phyloP scores from a whole-genome alignment of 108 stramenopile species.

The Aureococcus anophagefferens region DNA sequence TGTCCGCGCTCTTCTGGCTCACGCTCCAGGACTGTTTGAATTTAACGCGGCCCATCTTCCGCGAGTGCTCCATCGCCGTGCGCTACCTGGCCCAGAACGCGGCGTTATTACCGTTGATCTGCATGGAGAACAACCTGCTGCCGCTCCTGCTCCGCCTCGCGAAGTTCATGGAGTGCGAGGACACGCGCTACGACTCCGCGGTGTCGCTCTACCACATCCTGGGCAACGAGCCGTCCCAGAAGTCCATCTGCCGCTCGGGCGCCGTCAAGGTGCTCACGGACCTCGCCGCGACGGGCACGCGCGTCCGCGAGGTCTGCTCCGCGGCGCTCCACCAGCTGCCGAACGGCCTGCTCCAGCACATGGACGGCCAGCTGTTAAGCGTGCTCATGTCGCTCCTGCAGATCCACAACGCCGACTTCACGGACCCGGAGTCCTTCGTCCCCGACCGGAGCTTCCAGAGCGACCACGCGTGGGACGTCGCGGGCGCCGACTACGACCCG shows the following conservation, averaged over 20 bases:
- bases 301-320: neutral
- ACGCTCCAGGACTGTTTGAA: slow-evolving; percentile 11
- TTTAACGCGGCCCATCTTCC: slow-evolving; percentile 1
- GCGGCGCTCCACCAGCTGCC: slow-evolving; percentile 14
- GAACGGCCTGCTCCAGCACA: neutral
- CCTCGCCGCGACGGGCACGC: neutral
- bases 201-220: slow-evolving; percentile 3
- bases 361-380: neutral
- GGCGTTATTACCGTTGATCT: neutral
- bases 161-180: neutral
- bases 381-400: slow-evolving; percentile 1
- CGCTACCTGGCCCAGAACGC: neutral
- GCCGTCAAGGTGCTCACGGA: neutral
- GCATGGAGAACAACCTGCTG: slow-evolving; percentile 5
- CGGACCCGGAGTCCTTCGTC: neutral
- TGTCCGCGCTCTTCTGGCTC: slow-evolving; percentile 14
- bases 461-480: neutral
- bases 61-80: neutral
- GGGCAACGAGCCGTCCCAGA: slow-evolving; percentile 4
- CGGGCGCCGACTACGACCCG: neutral
- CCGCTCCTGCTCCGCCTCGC: slow-evolving; percentile 1
- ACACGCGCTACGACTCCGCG: neutral
- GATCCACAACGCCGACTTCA: slow-evolving; percentile 3
- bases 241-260: slow-evolving; percentile 2
- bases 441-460: neutral